Percentiles rank a stretch among this genome's conserved stretches.
Evolutionary conservation across 768 basidiomycete species (phyloP).

Genomic region (Postia placenta): DNA sequence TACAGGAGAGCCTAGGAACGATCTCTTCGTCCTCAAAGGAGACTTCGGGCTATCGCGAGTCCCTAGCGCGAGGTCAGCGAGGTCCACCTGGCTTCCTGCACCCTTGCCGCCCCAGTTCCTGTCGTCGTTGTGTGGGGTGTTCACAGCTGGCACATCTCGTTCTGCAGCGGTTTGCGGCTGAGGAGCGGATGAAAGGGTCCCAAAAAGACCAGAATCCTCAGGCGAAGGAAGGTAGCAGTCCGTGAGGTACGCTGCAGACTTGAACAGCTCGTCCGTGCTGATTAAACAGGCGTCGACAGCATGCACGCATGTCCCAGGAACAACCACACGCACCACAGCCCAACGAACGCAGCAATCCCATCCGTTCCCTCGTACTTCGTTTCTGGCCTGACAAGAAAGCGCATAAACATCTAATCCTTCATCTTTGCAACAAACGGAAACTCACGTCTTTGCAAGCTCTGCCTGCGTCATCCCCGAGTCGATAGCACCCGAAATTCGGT

Average conservation of each 20-base stretch:
- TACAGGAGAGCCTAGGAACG: background rate
- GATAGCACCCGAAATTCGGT: conserved; percentile 60
- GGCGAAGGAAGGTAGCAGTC: conserved; percentile 33
- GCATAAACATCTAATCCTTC: background rate
- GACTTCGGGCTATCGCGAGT: background rate
- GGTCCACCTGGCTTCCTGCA: background rate
- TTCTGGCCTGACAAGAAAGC: conserved; percentile 37
- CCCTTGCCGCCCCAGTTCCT: too few relatives aligned
- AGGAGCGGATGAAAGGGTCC: background rate
- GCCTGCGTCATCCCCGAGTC: conserved; percentile 58
- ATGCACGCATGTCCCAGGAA: too few relatives aligned
- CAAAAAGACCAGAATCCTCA: background rate
- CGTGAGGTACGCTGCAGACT: conserved; percentile 69
- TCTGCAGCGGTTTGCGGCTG: background rate
- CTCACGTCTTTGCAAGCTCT: conserved; percentile 44
- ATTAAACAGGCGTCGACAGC: too few relatives aligned
- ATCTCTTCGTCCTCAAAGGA: background rate
- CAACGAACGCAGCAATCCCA: conserved; percentile 66
- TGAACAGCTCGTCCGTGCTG: conserved; percentile 74
- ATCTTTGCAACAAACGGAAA: background rate
- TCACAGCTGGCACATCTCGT: too few relatives aligned
- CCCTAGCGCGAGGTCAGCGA: conserved; percentile 1
- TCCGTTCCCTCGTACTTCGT: conserved; percentile 61
- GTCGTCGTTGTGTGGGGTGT: too few relatives aligned
- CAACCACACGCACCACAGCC: conserved; percentile 45